Evolutionary conservation across 2,329 filamentous ascomycete species (phyloP), one percentile per base, ranked within the genome.

Genomic region (Hypoxylon sp.): DNA sequence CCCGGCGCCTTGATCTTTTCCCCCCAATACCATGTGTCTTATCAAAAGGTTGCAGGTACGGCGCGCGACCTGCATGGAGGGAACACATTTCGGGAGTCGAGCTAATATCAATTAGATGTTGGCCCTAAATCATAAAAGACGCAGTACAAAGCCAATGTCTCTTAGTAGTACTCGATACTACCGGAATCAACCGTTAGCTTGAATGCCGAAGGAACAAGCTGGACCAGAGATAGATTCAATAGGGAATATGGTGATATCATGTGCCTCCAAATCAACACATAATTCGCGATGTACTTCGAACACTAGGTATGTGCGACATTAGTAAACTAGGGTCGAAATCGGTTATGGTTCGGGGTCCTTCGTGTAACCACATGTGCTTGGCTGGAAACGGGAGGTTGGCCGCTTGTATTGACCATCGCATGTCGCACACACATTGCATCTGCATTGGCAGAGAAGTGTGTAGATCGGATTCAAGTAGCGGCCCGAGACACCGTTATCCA

Each of bases 401-500:
- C 30, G 22, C 30, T 14, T 37, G 42, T 46, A 64, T 44, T 53
- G 48, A 40, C 65, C 60, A 49, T 69, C 66, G 56, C 58, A 66
- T 69, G 66, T 65, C 40, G 60, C 63, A 64, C 65, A 61, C 56
- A 64, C 65, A 61, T 51, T 61, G 60, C 65, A 64, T 63, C 44
- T 70, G 60, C 66, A 66, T 61, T 44, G 40, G 17, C 55, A 27
- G 68, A 59, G 58, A 68, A 40, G 57, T 60, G 42, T 57, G 68
- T 64, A 69, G 66, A 69, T 71, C 66, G 56, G 62, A 65, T 66
- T 70, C 55, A 48, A 63, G 57, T 61, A 51, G 62, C 68, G 68
- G 64, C 51, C 70, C 68, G 65, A 64, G 20, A 65, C 58, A 64
- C 57, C 44, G 62, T 49, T 63, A 40, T 27, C 61, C 51, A 68